Percentiles rank a stretch among this genome's conserved stretches.
Conservation (phyloP, 345 rosid genomes). For the Tarenaya hassleriana region DNA sequence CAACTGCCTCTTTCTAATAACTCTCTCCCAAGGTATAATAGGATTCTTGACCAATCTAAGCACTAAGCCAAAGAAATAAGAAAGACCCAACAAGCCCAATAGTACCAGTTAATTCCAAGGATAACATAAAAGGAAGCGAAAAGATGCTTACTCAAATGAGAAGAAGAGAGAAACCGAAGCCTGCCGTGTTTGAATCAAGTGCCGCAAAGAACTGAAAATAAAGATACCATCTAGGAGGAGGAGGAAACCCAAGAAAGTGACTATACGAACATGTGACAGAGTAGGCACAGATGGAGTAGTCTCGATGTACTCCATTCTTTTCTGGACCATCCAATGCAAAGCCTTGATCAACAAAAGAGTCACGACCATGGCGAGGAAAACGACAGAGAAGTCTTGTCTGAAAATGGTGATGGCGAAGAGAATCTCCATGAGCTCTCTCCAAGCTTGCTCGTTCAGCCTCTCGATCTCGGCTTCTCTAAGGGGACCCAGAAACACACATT, state of each 20-base stretch:
- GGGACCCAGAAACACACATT: conserved; percentile 70
- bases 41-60: not conserved
- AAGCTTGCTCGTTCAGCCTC: conserved; percentile 83
- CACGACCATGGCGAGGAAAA: conserved; percentile 79
- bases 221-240: conserved; percentile 58
- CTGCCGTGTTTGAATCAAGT: conserved; percentile 51
- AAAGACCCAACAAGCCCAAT: not conserved
- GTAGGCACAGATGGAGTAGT: conserved; percentile 78
- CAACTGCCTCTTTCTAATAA: not conserved
- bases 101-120: not conserved
- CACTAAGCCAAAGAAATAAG: conserved; percentile 2
- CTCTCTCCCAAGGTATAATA: not conserved
- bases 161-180: conserved; percentile 91
- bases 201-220: conserved; percentile 53
- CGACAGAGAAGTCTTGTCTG: conserved; percentile 79
- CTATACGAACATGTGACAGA: conserved; percentile 63
- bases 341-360: conserved; percentile 72
- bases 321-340: conserved; percentile 92
- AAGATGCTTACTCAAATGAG: conserved; percentile 76
- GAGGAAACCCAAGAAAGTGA: conserved; percentile 75
- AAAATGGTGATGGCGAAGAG: conserved; percentile 91
- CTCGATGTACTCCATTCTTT: conserved; percentile 93
- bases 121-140: not conserved
- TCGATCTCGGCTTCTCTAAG: conserved; percentile 96
- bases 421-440: conserved; percentile 95